Evolutionary conservation across 2,329 filamentous ascomycete species (phyloP), one percentile per base, ranked within the genome.

Genomic region (Fusarium hostae): DNA sequence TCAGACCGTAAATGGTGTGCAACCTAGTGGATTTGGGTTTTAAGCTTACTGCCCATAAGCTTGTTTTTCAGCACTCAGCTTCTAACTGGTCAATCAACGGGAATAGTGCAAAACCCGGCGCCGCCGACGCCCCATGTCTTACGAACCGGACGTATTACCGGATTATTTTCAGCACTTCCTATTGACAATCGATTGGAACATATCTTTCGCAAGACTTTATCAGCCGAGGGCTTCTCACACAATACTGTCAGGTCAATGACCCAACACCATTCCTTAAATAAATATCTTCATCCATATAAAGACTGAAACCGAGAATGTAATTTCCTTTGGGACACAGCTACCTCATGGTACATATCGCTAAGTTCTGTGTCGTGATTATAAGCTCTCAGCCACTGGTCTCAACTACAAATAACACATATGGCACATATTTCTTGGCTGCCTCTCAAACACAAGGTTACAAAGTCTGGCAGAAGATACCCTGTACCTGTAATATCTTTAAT

Each of bases 1-100:
- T 28, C 48, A 28, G 32, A 22, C 13, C 18, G 10, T 13, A 34
- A 37, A 34, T 50, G 51, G 26, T 50, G 58, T 35, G 26, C 9
- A 35, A 20, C 22, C 26, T 48, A 63, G 34, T 35, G 11, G 43
- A 22, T 57, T 55, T 41, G n/a, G 34, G 41, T 50, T 68, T 68
- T 68, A 68, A 68, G 65, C 65, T 68, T 68, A 68, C 65, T 44
- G 47, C 5, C n/a, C 30, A 47, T 67, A 68, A 68, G 65, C 63
- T 68, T 68, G 65, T 68, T 63, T 68, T 68, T n/a, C 9, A n/a
- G 22, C 40, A 20, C 35, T 55, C 16, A 56, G 64, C 62, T 66
- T 61, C 54, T 52, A 66, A 26, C 63, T 66, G 63, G 63, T 41
- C 18, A 26, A n/a, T 35, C 13, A 52, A 35, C 45, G 40, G 63